Percentiles rank a stretch among this genome's conserved stretches.
phyloP scores from a whole-genome alignment of 148 eudicot species.

The Arctostaphylos glauca region DNA sequence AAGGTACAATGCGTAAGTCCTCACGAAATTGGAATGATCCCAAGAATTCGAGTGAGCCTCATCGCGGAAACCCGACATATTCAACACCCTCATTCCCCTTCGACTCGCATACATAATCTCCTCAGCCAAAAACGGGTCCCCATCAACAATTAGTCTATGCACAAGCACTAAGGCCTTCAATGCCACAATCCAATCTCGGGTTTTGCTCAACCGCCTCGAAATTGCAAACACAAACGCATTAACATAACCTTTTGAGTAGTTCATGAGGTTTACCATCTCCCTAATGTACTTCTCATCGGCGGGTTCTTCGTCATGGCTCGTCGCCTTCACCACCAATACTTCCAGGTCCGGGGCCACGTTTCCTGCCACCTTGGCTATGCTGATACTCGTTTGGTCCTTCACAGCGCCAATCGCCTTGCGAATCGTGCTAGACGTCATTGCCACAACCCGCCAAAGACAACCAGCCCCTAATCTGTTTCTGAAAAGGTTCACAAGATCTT shows the following conservation, averaged over 20 bases:
- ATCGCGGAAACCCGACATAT: conserved; percentile 53
- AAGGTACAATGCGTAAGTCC: conserved; percentile 50
- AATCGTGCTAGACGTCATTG: conserved; percentile 63
- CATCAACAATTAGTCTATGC: conserved; percentile 43
- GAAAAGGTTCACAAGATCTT: neutral
- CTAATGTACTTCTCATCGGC: conserved; percentile 73
- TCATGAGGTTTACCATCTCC: conserved; percentile 64
- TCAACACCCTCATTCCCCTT: conserved; percentile 41
- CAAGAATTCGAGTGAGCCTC: conserved; percentile 54
- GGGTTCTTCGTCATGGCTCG: conserved; percentile 87
- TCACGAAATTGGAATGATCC: conserved; percentile 58
- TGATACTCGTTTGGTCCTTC: conserved; percentile 93
- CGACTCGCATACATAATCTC: conserved; percentile 43
- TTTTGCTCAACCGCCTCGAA: conserved; percentile 69
- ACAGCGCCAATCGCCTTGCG: conserved; percentile 85
- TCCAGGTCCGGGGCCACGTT: conserved; percentile 90
- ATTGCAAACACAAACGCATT: conserved; percentile 59
- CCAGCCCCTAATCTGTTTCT: neutral
- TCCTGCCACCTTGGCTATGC: conserved; percentile 85
- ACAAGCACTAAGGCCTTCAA: conserved; percentile 66
- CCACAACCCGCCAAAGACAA: neutral
- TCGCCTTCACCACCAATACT: conserved; percentile 87
- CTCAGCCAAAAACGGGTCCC: conserved; percentile 29
- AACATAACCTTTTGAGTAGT: conserved; percentile 62
- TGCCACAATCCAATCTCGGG: conserved; percentile 91